Base-by-base conservation (phyloP, 352 stramenopile species). In the Phytophthora lateralis region DNA sequence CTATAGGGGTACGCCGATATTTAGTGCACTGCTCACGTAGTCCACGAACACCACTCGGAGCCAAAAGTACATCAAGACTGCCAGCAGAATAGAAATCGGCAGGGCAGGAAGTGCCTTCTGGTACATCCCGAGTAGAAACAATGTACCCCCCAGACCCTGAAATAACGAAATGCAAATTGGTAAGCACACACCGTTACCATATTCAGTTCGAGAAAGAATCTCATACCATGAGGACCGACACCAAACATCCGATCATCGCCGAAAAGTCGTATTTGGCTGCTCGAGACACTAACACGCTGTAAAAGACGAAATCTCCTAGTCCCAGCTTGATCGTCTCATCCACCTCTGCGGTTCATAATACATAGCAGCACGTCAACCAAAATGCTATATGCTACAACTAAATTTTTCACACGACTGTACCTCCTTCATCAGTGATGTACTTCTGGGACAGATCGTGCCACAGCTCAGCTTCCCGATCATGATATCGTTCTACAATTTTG, bases 221-320 rank as follows among this genome's bases (percentile, higher is more conserved):
- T 21, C 75, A 37, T 66, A 96, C 86, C 52, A 99, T 88, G 58
- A 99, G 89, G n/a, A 97, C 85, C 34, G 85, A 78, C 11, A 99
- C 69, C 42, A 98, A 87, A 62, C 94, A 99, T 5, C 88, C 86
- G 17, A 96, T 79, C 83, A 98, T 99, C 15, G 96, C 88, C 14
- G 93, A 92, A 63, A 99, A 98, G 47, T 98, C 96, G 59, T 96
- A 98, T 58, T 98, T 90, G 17, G 96, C 96, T 20, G 98, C 97
- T 34, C 98, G 96, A 32, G 95, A 97, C 24, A 99, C 96, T 27
- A 99, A 78, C 3, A 99, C 90, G 44, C 89, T 98, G 76, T 99
- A 99, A 68, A 99, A 99, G 24, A 99, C 97, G 69, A 99, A 99
- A 73, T 99, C 98, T 8, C 98, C 98, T n/a, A 98, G 77, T 9